Conservation (phyloP, 768 basidiomycete species). For the Boletus rufocinnamomeus region DNA sequence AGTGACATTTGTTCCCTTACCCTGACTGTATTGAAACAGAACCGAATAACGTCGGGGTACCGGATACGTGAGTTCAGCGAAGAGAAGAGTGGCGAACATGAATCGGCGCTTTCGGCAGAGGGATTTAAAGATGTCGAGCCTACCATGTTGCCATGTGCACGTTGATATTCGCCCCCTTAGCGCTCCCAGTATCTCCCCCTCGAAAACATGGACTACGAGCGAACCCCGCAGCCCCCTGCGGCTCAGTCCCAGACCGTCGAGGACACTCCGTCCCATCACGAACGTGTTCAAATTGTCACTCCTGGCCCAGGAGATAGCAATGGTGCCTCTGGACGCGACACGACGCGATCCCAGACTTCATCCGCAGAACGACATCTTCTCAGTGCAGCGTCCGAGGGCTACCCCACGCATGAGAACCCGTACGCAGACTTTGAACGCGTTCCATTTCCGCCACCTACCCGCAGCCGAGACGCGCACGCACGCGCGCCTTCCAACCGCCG, state of each 20-base stretch:
- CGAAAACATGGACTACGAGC: conserved; percentile 20
- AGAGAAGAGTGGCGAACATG: neutral
- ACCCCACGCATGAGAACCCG: conserved; percentile 1
- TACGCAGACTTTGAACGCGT: conserved; percentile 9
- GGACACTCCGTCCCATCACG: neutral
- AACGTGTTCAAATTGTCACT: neutral
- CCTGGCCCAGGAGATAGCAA: conserved; percentile 2
- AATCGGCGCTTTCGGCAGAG: neutral
- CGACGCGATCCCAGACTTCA: neutral
- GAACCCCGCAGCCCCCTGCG: neutral
- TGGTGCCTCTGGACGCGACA: neutral
- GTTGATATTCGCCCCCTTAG: neutral
- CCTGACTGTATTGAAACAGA: neutral
- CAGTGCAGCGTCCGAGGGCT: conserved; percentile 8
- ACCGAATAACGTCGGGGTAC: conserved; percentile 1
- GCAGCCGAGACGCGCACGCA: conserved; percentile 19
- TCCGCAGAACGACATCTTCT: conserved; percentile 16
- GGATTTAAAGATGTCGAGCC: conserved; percentile 6
- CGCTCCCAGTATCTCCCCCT: neutral
- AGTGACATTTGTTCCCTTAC: neutral
- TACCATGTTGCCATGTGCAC: neutral
- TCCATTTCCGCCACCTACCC: conserved; percentile 8
- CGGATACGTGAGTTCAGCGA: neutral
- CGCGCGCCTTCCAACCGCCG: conserved; percentile 18
- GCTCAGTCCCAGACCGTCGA: neutral